Evolutionary conservation across 495 filamentous ascomycete genomes (phyloP), one percentile per base, ranked within the genome.

Genomic region (Penicillium simplicissimum): DNA sequence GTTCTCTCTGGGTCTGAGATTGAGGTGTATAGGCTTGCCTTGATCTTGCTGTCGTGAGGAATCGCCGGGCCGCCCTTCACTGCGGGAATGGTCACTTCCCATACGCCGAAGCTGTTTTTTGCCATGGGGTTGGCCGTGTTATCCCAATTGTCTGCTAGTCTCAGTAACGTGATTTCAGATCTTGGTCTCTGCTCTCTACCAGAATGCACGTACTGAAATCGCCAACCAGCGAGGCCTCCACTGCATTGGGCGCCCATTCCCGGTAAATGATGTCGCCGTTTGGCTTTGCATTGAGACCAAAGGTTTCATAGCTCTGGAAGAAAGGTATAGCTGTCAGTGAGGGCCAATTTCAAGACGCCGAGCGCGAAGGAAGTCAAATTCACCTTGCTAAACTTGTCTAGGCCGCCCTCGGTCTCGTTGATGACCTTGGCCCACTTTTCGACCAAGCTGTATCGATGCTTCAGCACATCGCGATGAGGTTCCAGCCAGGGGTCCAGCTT

Each of bases 171-270:
- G 54, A 61, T 66, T 60, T 52, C 38, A 48, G 28, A 57, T 47
- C 25, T 48, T n/a, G n/a, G 4, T 3, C 2, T 55, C n/a, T 33
- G 53, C 14, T 55, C 35, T 38, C 25, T 4, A 11, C 52, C 35
- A 23, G 19, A 9, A 14, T 9, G 25, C 57, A 74, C 83, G 53
- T 82, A 96, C 92, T 98, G 80, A 98, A 98, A 60, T 98, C 95
- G 56, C 95, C 95, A 61, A 98, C 89, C n/a, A 98, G 82, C 61
- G 88, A 88, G 19, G 95, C 95, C 66, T 88, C 76, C 21, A 85
- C 74, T 54, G 91, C 93, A 79, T 91, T 94, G 52, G 95, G 94
- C 2, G 95, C 95, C 95, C 95, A 98, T 85, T 98, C 95, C 65
- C 90, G 85, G 77, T 98, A 98, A 47, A 78, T 82, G 66, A 98